Base-by-base conservation (phyloP, 208 protist species). In the Spongospora subterranea region DNA sequence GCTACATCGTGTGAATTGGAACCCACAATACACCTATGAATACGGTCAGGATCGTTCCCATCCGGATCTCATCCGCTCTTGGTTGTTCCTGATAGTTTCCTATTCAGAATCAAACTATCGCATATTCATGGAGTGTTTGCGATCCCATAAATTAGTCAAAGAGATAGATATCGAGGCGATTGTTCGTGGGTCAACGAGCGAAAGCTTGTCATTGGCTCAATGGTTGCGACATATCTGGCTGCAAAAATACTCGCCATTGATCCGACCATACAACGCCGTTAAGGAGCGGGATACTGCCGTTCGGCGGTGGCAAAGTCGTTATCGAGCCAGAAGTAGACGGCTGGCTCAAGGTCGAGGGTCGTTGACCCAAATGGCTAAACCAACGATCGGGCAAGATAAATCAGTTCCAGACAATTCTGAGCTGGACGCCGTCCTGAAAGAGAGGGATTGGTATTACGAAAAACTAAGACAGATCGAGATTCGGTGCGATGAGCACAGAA, bases 381-480 rank as follows among this genome's bases (percentile, higher is more conserved):
- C 54, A 29, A 32, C 29, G 54, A 29, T 32, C 20, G 29, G 29
- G 54, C 54, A 65, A 29, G 20, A 29, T 65, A 17, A 29, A 29
- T n/a, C n/a, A n/a, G 54, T 32, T 17, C 54, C 54, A 29, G 29
- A 29, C 54, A 17, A 65, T 17, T 65, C 54, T 17, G 54, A 65
- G 54, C 20, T 32, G 54, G 54, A 65, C 54, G 54, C 54, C 20
- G 29, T 65, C 54, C 20, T 32, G 54, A 29, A 32, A 17, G 54
- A 65, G 29, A 17, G 54, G 54, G 54, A 65, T 29, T 65, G 54
- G 54, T 65, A 65, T 29, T 65, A 65, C 54, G 54, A 65, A 32
- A 65, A 65, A 29, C 54, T 65, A 17, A 65, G 54, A 29, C 54
- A 65, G 54, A 65, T 65, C 54, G 54, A 65, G 54, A 29, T 65